Base-by-base conservation (phyloP, 2,329 filamentous ascomycete genomes). In the Fusarium sp. region DNA sequence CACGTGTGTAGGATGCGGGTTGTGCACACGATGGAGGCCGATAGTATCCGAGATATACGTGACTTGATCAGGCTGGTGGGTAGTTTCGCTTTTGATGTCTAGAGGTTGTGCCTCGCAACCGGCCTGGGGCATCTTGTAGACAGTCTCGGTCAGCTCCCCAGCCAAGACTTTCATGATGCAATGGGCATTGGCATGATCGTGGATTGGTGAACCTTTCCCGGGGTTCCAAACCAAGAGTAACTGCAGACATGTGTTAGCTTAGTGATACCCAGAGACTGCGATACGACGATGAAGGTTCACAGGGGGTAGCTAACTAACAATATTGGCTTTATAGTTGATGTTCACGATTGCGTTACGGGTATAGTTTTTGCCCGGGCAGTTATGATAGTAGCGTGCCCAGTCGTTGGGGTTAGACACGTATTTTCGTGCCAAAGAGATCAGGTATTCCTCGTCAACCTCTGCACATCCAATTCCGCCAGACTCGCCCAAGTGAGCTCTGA, bases 131-230 rank as follows among this genome's bases (percentile, higher is more conserved):
- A 62, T 62, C 2, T 38, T 6, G 1, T 62, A 62, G 7, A 62
- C 31, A 6, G 59, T 62, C 5, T 62, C 59, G 9, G 46, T 62
- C 14, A 62, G 28, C 7, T 62, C 59, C 1, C 59, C 59, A 2
- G 59, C 59, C 6, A 62, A 11, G 1, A 62, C 59, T 24, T 62
- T 62, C 9, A 62, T 51, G 8, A 62, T 62, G 6, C 59, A 62
- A 13, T 62, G 59, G 3, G 59, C 59, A 14, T 62, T 62, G 26
- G 59, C 59, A 17, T 62, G 59, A 4, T 62, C 59, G 17, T 62
- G 59, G 6, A 62, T 62, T 2, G 56, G 59, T 7, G 59, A 62
- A 13, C 46, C 59, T 6, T 62, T 62, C 14, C 59, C 56, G 7
- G 59, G 59, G 9, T 62, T 62, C 59, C 59, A 62, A 3, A 62